These are phyloP conservation scores for Domatiomyces globalis DNA, from an alignment of 2,329 filamentous ascomycete species.

Conservation along the genomic window DNA sequence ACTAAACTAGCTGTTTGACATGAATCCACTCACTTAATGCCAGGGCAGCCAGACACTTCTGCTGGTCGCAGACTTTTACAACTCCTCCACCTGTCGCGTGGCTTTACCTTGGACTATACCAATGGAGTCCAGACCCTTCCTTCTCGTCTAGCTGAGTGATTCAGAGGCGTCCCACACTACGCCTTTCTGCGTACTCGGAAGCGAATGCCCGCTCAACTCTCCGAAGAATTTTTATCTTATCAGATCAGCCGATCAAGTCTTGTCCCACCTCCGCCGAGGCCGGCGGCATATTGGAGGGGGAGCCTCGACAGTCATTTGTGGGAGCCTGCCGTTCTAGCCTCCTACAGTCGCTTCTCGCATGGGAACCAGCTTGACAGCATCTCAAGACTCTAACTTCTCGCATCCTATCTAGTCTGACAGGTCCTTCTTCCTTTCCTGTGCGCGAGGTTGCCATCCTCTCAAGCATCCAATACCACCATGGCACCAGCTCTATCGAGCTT, in stretches of 20 bases:
- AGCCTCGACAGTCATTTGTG: not conserved
- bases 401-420: conserved; percentile 13
- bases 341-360: not conserved
- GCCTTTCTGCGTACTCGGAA: not conserved
- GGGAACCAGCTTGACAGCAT: not conserved
- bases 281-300: not conserved
- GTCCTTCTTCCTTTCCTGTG: conserved; percentile 2
- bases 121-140: not conserved
- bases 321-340: not conserved
- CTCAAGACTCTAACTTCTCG: not conserved
- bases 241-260: not conserved
- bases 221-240: not conserved
- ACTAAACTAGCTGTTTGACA: too few relatives aligned
- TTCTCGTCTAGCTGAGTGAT: not conserved
- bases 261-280: not conserved
- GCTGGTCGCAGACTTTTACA: not conserved
- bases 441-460: not conserved
- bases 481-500: conserved; percentile 32
- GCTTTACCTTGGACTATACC: not conserved
- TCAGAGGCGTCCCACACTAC: not conserved
- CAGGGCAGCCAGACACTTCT: not conserved
- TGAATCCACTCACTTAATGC: too few relatives aligned
- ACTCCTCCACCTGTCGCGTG: not conserved
- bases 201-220: not conserved
- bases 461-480: conserved; percentile 22